These are phyloP conservation scores for Clavariopsis aquatica DNA, from an alignment of 495 filamentous ascomycete genomes.

Conservation along the genomic window DNA sequence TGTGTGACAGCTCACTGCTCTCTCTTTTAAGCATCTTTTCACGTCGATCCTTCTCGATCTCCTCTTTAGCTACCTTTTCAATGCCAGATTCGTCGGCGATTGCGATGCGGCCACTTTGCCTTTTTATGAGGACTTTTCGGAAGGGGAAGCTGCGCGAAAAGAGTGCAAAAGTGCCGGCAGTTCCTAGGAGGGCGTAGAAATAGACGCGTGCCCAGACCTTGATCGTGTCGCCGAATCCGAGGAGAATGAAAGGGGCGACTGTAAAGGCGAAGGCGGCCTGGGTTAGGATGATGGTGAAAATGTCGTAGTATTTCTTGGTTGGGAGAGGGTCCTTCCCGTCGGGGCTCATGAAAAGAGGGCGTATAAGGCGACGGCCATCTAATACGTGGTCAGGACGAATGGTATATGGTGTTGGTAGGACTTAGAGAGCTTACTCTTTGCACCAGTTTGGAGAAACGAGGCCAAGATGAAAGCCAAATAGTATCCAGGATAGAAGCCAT, in stretches of 20 bases:
- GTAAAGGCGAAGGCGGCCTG: constrained; percentile 82
- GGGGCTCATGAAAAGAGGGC: constrained; percentile 88
- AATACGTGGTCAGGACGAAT: constrained; percentile 14
- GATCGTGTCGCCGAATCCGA: constrained; percentile 66
- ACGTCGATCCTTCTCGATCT: constrained; percentile 36
- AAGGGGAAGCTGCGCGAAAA: constrained; percentile 51
- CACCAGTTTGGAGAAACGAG: constrained; percentile 85
- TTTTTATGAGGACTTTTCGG: constrained; percentile 53
- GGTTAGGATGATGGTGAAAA: constrained; percentile 75
- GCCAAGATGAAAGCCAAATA: constrained; percentile 89
- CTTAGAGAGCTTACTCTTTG: constrained; percentile 74
- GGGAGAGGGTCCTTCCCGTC: constrained; percentile 64
- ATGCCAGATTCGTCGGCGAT: constrained; percentile 31
- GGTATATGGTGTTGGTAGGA: background rate
- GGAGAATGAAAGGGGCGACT: constrained; percentile 78
- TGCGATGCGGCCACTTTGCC: constrained; percentile 40
- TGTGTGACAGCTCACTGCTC: constrained; percentile 10
- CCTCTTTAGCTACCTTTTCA: constrained; percentile 32
- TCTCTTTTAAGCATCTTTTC: constrained; percentile 3
- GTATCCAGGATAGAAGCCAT: constrained; percentile 96
- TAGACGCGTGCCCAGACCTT: constrained; percentile 82
- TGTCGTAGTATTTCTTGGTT: constrained; percentile 83
- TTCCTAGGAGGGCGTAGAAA: constrained; percentile 77
- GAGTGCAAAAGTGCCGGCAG: constrained; percentile 64
- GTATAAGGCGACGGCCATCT: constrained; percentile 71